Evolutionary conservation across 2,329 filamentous ascomycete genomes (phyloP).

Genomic region (Colletotrichum chrysophilum): DNA sequence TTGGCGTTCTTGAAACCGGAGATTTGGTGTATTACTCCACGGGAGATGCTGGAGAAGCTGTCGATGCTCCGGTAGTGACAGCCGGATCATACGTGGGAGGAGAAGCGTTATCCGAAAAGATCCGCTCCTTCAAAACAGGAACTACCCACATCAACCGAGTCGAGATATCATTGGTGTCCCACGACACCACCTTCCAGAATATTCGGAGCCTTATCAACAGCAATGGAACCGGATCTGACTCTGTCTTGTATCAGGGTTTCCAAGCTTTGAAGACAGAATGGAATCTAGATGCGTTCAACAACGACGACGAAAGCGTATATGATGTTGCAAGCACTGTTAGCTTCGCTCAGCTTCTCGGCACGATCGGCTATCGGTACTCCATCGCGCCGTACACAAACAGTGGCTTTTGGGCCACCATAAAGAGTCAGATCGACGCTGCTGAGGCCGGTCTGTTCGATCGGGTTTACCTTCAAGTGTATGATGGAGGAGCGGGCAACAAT

Average conservation of each 20-base stretch:
- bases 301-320: constrained; percentile 50
- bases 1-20: constrained; percentile 46
- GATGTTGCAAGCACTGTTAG: constrained; percentile 44
- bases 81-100: constrained; percentile 51
- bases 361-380: constrained; percentile 46
- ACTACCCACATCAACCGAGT: constrained; percentile 39
- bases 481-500: constrained; percentile 46
- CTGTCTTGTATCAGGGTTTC: constrained; percentile 44
- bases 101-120: constrained; percentile 50
- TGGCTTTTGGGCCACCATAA: constrained; percentile 40
- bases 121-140: constrained; percentile 39
- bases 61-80: constrained; percentile 33
- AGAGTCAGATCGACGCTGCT: constrained; percentile 32
- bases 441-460: constrained; percentile 38
- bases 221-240: constrained; percentile 36
- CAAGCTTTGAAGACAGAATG: constrained; percentile 42
- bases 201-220: constrained; percentile 41
- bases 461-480: constrained; percentile 50
- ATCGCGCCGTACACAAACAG: constrained; percentile 47
- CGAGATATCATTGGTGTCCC: constrained; percentile 49
- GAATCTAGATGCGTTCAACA: constrained; percentile 50
- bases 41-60: constrained; percentile 39
- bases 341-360: constrained; percentile 46
- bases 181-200: constrained; percentile 29
- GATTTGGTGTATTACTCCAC: constrained; percentile 52